These are phyloP conservation scores for Parietaria judaica DNA, from an alignment of 306 rosid species.

Conservation along the genomic window DNA sequence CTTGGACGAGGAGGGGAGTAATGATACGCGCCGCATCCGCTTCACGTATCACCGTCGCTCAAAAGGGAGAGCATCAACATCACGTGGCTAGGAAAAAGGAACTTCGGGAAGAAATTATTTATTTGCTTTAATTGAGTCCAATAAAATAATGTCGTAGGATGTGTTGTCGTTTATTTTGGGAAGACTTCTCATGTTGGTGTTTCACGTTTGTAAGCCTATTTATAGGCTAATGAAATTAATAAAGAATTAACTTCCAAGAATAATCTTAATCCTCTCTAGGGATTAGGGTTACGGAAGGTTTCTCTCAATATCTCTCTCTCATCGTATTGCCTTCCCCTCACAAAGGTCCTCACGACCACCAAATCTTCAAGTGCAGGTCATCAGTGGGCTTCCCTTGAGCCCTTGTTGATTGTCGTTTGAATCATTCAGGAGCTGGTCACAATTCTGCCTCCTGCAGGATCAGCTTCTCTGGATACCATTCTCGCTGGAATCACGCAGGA, in stretches of 20 bases:
- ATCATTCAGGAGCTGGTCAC: too few species aligned
- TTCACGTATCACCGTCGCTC: too few species aligned
- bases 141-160: not conserved
- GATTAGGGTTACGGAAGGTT: conserved; percentile 1
- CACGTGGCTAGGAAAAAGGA: not conserved
- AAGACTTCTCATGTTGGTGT: not conserved
- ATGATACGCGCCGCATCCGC: too few species aligned
- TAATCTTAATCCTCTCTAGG: not conserved
- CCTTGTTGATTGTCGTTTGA: too few species aligned
- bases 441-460: not conserved
- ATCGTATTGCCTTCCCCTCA: not conserved
- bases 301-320: not conserved
- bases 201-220: not conserved
- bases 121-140: not conserved
- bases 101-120: too few species aligned
- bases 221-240: not conserved
- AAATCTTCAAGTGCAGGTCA: too few species aligned
- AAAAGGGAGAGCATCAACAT: too few species aligned
- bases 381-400: too few species aligned
- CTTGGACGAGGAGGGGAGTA: too few species aligned
- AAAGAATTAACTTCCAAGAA: too few species aligned
- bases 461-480: not conserved
- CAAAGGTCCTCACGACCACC: too few species aligned
- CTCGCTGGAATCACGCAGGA: not conserved
- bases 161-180: not conserved